Evolutionary conservation across 2,329 filamentous ascomycete genomes (phyloP), one percentile per base, ranked within the genome.

Genomic region (Cladobotryum protrusum): DNA sequence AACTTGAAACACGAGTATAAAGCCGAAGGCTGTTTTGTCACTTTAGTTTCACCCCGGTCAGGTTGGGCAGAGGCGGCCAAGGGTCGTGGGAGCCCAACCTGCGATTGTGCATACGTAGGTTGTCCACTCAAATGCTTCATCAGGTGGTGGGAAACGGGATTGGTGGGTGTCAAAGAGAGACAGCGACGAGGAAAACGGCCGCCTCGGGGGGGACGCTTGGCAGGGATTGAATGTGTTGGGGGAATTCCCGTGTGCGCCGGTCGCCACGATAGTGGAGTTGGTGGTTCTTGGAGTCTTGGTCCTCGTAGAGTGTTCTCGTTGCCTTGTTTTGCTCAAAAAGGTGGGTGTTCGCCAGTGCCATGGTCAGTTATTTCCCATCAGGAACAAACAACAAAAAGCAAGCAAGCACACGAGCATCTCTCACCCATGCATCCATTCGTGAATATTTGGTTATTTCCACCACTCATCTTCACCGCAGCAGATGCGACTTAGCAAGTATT

Each of bases 61-160:
- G 7, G 32, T 50, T 50, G 48, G 48, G 48, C 48, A 46, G 35
- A 33, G 46, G 42, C 17, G 45, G 24, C 24, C 24, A 29, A 29
- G 24, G 24, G 35, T n/a, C 6, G 17, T 39, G 32, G 48, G 43
- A 50, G 48, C 48, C 48, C 48, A 50, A 50, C 39, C 33, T 43
- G 17, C 11, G 17, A 17, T 29, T 41, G 24, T 41, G 43, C 36
- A 18, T 46, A n/a, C 4, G 36, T 36, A 2, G 19, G 19, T 11
- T 39, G 35, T 42, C 48, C 48, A 46, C 48, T 33, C 48, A 12
- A 47, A 19, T 18, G 39, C 17, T 43, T 29, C 24, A 29, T 29
- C 17, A 17, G 35, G 35, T 37, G 35, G n/a, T 37, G 35, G 35
- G 35, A 37, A 3, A n/a, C 17, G 35, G 24, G 35, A 45, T 40